Evolutionary conservation across 2,329 filamentous ascomycete genomes (phyloP), one percentile per base, ranked within the genome.

Genomic region (Beauveria australis): DNA sequence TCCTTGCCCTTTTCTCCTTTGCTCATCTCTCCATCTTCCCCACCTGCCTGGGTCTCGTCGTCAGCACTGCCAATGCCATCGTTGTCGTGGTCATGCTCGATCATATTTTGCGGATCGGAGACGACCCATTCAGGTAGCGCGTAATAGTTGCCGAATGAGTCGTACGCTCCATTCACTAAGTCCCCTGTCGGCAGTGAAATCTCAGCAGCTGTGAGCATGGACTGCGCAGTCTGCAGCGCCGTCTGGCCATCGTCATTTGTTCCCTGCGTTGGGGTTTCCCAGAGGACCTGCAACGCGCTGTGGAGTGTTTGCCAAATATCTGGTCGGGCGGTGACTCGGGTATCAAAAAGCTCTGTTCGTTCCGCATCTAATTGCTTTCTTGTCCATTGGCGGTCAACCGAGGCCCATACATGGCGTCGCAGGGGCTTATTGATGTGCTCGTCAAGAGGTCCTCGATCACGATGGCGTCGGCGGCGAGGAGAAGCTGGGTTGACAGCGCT

Each of bases 301-400:
- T 81, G 81, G 16, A 97, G 73, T 0, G 89, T 87, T 66, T 84
- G 84, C 93, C 93, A 97, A 28, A 94, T 82, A 72, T 96, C 90
- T 5, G 81, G 69, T 4, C 85, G 81, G 2, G 91, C 91, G 0
- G 88, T 89, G 18, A 95, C 90, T 52, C 91, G 80, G 1, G 92
- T 97, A 63, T 97, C 92, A 73, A 96, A 97, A 78, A 95, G 97
- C 63, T 91, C 91, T 53, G 76, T 76, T 53, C 93, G 83, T 74
- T 96, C 90, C 37, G 79, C 80, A 62, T 85, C 83, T 2, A 96
- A 78, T 58, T 87, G 78, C 18, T 75, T 70, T n/a, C 82, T 84
- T 1, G 89, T 92, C 89, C 89, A 95, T 18, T 76, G 73, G 22
- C 83, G 83, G 58, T 80, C 79, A 63, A 80, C 81, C 61, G 86